Evolutionary conservation across 768 basidiomycete genomes (phyloP).

Genomic region (Kwoniella bestiolae): DNA sequence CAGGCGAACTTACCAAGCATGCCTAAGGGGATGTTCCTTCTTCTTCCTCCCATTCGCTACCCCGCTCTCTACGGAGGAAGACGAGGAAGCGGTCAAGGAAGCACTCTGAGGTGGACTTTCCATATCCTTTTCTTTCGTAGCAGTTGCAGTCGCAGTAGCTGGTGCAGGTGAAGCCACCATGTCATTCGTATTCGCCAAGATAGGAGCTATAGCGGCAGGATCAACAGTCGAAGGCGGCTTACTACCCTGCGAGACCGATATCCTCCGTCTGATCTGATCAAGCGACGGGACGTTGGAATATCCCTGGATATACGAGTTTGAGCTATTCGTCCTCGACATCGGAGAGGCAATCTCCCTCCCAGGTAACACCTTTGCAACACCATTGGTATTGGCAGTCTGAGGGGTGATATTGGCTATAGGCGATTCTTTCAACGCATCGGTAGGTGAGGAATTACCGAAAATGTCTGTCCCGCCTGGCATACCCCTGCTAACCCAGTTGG

Average conservation of each 20-base stretch:
- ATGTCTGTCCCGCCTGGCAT: not conserved
- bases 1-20: constrained; percentile 69
- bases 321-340: constrained; percentile 21
- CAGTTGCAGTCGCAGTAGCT: not conserved
- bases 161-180: not conserved
- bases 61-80: constrained; percentile 5
- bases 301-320: constrained; percentile 39
- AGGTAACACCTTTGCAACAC: not conserved
- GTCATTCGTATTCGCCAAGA: not conserved
- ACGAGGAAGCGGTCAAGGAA: constrained; percentile 7
- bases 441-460: not conserved
- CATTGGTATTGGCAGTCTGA: constrained; percentile 2
- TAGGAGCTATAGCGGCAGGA: not conserved
- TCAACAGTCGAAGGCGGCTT: not conserved
- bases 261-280: constrained; percentile 37
- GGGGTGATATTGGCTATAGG: constrained; percentile 12
- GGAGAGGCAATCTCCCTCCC: constrained; percentile 5
- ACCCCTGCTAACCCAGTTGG: constrained; percentile 11
- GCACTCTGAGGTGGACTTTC: constrained; percentile 19
- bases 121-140: not conserved
- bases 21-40: constrained; percentile 73
- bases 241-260: constrained; percentile 22
- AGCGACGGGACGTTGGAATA: constrained; percentile 49
- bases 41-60: constrained; percentile 4
- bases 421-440: not conserved